Conservation (phyloP, 176 grass and related monocot species). For the Aegilops sharonensis region DNA sequence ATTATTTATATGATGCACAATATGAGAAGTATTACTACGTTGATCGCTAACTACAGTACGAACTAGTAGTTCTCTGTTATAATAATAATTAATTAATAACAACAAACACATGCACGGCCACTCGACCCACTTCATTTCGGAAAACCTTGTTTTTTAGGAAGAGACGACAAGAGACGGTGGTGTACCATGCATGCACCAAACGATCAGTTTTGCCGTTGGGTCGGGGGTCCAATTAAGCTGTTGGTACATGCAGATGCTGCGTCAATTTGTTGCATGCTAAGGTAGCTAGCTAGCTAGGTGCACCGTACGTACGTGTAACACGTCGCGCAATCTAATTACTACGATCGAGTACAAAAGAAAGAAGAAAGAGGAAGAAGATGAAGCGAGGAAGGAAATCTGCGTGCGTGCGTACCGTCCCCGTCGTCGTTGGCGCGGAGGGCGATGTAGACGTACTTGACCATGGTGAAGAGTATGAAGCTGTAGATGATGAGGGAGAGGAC, state of each 20-base stretch:
- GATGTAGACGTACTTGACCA: conserved; percentile 70
- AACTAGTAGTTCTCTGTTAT: too few relatives aligned
- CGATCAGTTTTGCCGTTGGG: too few relatives aligned
- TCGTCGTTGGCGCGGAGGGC: conserved; percentile 66
- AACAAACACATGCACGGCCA: neutral
- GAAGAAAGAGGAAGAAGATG: neutral
- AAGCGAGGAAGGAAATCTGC: neutral
- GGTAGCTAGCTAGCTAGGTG: neutral
- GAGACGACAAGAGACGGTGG: too few relatives aligned
- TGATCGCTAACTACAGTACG: neutral
- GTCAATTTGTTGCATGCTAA: neutral
- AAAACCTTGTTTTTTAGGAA: neutral
- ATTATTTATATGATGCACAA: neutral
- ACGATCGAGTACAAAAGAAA: too few relatives aligned
- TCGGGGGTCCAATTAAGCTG: too few relatives aligned
- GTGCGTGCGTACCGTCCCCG: conserved; percentile 39
- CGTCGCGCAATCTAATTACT: neutral
- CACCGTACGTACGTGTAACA: neutral
- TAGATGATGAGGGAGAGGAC: conserved; percentile 76
- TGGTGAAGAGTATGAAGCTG: conserved; percentile 60
- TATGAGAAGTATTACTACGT: neutral
- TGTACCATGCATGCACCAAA: too few relatives aligned
- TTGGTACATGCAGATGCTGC: neutral
- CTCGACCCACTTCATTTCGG: neutral
- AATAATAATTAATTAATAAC: too few relatives aligned